These are phyloP conservation scores for Leptodontidium sp. DNA, from an alignment of 2,329 filamentous ascomycete genomes.

Conservation along the genomic window DNA sequence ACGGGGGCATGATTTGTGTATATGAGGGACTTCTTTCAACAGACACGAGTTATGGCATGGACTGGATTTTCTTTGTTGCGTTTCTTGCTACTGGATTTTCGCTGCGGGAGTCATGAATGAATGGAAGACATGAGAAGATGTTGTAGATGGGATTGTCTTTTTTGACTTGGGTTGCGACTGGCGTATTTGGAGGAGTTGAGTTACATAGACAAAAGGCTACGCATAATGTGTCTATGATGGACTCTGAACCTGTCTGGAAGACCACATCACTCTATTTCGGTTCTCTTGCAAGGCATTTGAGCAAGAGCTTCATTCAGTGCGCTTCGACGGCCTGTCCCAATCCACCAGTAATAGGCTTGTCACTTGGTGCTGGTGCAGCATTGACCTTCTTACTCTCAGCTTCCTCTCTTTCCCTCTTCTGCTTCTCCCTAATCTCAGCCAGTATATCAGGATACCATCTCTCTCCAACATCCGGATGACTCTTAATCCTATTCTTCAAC, in stretches of 20 bases:
- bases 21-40: background rate
- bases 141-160: conserved; percentile 19
- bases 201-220: conserved; percentile 21
- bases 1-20: background rate
- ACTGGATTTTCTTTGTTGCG: conserved; percentile 2
- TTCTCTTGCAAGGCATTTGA: background rate
- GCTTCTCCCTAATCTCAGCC: conserved; percentile 64
- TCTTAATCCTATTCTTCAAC: conserved; percentile 84
- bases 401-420: conserved; percentile 54
- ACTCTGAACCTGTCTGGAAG: background rate
- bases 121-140: conserved; percentile 20
- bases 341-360: conserved; percentile 37
- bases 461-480: conserved; percentile 86
- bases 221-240: conserved; percentile 33
- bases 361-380: conserved; percentile 26
- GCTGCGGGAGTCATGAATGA: conserved; percentile 15
- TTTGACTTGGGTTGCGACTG: conserved; percentile 34
- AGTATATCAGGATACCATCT: conserved; percentile 74
- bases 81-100: conserved; percentile 11
- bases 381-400: conserved; percentile 37
- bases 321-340: conserved; percentile 50
- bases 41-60: conserved; percentile 9
- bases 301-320: conserved; percentile 44
- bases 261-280: background rate
- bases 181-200: conserved; percentile 38